phyloP scores from a whole-genome alignment of 129 eudicot species.

The carrot (Daucus carota) region DH1_v3.0 NC_030382.2:56487001-56487500 shows the following conservation, averaged over 20 bases:
- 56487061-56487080: not conserved
- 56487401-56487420: not conserved
- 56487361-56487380: constrained; percentile 2
- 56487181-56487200: not conserved
- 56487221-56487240: not conserved
- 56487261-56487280: not conserved
- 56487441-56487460: not conserved
- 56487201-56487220: not conserved
- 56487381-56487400: not conserved
- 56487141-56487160: not conserved
- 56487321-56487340: no score
- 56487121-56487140: not conserved
- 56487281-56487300: not conserved
- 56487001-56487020: not conserved
- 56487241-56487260: not conserved
- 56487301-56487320: not conserved
- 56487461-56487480: not conserved
- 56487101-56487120: not conserved
- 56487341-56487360: not conserved
- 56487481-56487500: not conserved
- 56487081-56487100: not conserved
- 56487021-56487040: not conserved
- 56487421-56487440: not conserved
- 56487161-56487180: not conserved
- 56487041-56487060: not conserved